Evolutionary conservation across 371 early-diverging fungal species (phyloP).

Genomic region (Globomyces sp.): DNA sequence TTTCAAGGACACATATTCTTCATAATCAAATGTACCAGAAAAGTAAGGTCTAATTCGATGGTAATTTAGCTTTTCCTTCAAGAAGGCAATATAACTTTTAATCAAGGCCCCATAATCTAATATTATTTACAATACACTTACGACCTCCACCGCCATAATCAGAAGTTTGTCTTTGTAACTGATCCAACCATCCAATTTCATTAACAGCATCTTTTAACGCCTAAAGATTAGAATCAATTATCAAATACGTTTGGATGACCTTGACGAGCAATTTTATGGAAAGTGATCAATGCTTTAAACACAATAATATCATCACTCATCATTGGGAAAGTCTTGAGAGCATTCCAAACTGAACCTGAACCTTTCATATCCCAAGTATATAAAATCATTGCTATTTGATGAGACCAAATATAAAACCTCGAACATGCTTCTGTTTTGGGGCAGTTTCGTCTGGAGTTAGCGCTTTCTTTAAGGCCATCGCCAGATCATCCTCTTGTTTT

Average conservation of each 20-base stretch:
- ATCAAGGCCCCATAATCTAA: slow-evolving; percentile 86
- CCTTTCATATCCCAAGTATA: slow-evolving; percentile 95
- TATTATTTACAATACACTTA: neutral
- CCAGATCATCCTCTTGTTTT: slow-evolving; percentile 71
- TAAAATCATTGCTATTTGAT: slow-evolving; percentile 66
- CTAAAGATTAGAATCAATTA: slow-evolving; percentile 13
- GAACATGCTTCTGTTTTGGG: slow-evolving; percentile 97
- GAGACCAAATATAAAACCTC: neutral
- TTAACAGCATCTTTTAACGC: slow-evolving; percentile 40
- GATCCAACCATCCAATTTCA: slow-evolving; percentile 44
- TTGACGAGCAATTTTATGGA: slow-evolving; percentile 93
- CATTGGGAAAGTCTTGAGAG: slow-evolving; percentile 81
- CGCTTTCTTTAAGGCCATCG: slow-evolving; percentile 88
- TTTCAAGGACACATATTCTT: slow-evolving; percentile 91
- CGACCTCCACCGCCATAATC: neutral
- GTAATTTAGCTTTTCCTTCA: slow-evolving; percentile 87
- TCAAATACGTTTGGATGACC: slow-evolving; percentile 69
- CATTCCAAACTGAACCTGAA: slow-evolving; percentile 83
- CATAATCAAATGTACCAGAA: slow-evolving; percentile 92
- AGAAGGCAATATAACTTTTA: slow-evolving; percentile 84
- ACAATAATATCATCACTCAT: slow-evolving; percentile 89
- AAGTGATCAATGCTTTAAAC: slow-evolving; percentile 92
- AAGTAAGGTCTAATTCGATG: slow-evolving; percentile 92
- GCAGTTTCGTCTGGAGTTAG: slow-evolving; percentile 86
- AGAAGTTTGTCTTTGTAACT: neutral